phyloP scores from a whole-genome alignment of 805 yeast species.

The Teunomyces panamensis region DNA sequence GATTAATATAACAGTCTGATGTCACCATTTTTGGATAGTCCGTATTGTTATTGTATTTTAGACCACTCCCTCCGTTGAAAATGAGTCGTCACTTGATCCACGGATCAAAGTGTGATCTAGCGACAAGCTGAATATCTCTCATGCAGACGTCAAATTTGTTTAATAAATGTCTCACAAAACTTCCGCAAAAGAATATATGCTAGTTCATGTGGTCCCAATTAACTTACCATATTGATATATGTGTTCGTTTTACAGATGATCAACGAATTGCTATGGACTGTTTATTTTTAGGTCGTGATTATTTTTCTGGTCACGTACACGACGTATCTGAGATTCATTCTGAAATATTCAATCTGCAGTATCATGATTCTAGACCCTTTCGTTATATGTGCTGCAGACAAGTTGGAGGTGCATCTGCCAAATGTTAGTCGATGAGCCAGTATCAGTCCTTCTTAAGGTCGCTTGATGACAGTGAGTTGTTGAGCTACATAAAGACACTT shows the following conservation, averaged over 20 bases:
- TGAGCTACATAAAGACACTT: background rate
- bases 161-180: too few relatives aligned
- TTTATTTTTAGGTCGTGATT: conserved; percentile 1
- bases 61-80: too few relatives aligned
- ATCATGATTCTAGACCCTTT: background rate
- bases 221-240: background rate
- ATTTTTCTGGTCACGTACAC: conserved; percentile 1
- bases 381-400: background rate
- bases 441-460: conserved; percentile 16
- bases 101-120: too few relatives aligned
- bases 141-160: too few relatives aligned
- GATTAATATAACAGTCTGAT: background rate
- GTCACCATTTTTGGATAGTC: background rate
- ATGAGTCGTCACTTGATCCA: too few relatives aligned
- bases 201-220: too few relatives aligned
- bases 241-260: background rate
- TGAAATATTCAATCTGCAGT: background rate
- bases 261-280: background rate
- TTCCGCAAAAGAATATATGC: too few relatives aligned
- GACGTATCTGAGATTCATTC: background rate
- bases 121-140: too few relatives aligned
- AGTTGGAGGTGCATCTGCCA: conserved; percentile 4
- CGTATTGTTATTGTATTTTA: too few relatives aligned
- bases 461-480: conserved; percentile 19
- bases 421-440: background rate